phyloP scores from a whole-genome alignment of 371 early-diverging fungal species.

The Caulochytrium protostelioides region DNA sequence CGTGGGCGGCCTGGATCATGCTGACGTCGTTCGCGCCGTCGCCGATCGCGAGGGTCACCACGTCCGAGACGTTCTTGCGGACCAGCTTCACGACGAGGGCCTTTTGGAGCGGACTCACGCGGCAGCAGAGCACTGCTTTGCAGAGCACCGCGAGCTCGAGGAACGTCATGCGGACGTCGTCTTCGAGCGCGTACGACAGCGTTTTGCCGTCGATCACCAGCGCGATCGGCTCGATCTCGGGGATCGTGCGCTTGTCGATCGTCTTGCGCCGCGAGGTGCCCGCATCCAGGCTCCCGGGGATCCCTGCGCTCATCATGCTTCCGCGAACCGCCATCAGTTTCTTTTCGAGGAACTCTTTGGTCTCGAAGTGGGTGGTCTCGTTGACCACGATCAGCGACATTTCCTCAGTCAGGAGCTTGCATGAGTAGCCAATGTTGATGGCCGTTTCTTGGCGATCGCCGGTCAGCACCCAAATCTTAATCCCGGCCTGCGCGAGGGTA shows the following conservation, averaged over 20 bases:
- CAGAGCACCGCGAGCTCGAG: constrained; percentile 42
- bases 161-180: constrained; percentile 31
- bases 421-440: constrained; percentile 79
- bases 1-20: constrained; percentile 66
- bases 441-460: constrained; percentile 98
- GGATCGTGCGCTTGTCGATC: background rate
- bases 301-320: constrained; percentile 4
- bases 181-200: constrained; percentile 33
- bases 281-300: constrained; percentile 3
- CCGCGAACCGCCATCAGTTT: constrained; percentile 21
- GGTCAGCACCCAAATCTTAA: constrained; percentile 68
- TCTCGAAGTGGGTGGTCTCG: constrained; percentile 31
- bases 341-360: constrained; percentile 26
- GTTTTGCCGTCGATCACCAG: constrained; percentile 64
- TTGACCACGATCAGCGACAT: constrained; percentile 47
- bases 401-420: constrained; percentile 39
- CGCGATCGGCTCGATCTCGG: constrained; percentile 19
- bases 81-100: constrained; percentile 59
- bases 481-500: constrained; percentile 80
- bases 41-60: constrained; percentile 73
- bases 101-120: constrained; percentile 87
- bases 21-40: constrained; percentile 95
- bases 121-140: constrained; percentile 70
- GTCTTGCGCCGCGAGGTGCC: background rate
- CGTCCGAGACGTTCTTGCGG: constrained; percentile 29